Evolutionary conservation across 176 grass and related monocot genomes (phyloP).

Genomic region (Musa acuminata): DNA sequence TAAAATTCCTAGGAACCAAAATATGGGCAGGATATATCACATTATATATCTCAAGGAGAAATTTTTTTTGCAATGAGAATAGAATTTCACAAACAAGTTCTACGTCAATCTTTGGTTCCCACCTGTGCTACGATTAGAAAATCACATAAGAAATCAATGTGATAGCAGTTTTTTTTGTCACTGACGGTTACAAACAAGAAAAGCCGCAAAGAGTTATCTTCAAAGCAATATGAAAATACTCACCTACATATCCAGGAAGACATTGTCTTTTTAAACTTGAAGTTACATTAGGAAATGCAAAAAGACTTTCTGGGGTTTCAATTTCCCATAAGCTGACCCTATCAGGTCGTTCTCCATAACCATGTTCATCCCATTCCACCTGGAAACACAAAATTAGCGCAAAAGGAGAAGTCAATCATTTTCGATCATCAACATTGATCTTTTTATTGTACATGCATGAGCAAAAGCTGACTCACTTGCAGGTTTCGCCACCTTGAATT

Average conservation of each 20-base stretch:
- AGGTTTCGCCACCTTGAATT: constrained; percentile 97
- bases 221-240: background rate
- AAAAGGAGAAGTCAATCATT: background rate
- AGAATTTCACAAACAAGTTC: too few species aligned
- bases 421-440: background rate
- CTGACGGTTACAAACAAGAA: background rate
- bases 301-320: constrained; percentile 68
- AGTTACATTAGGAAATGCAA: constrained; percentile 51
- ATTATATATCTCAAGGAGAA: too few species aligned
- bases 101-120: too few species aligned
- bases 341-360: constrained; percentile 81
- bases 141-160: background rate
- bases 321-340: constrained; percentile 88
- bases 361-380: constrained; percentile 96
- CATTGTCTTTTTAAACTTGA: constrained; percentile 73
- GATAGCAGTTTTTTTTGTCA: background rate
- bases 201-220: background rate
- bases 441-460: constrained; percentile 1
- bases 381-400: background rate
- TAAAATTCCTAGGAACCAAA: too few species aligned
- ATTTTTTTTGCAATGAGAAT: too few species aligned
- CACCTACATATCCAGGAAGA: constrained; percentile 43
- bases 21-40: too few species aligned
- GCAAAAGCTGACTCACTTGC: constrained; percentile 35
- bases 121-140: background rate